These are phyloP conservation scores for Calonectria honghensis DNA, from an alignment of 2,329 filamentous ascomycete genomes.

Conservation along the genomic window DNA sequence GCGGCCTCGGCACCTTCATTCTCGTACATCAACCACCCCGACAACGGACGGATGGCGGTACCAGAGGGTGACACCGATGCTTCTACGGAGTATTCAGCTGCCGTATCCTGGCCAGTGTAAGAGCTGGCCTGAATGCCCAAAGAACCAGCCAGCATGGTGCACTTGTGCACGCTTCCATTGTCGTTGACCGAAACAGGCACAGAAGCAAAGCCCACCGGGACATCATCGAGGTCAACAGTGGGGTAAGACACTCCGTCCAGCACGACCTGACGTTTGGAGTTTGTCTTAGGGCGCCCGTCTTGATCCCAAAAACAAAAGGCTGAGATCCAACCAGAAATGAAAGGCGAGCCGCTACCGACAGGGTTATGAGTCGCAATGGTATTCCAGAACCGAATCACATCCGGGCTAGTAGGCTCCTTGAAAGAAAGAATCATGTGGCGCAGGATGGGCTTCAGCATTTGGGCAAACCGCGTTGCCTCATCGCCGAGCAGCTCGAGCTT, in stretches of 20 bases:
- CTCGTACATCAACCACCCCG: slow-evolving; percentile 10
- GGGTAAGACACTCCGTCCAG: slow-evolving; percentile 35
- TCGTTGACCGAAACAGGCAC: slow-evolving; percentile 44
- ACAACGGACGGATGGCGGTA: neutral
- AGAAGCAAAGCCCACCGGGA: slow-evolving; percentile 37
- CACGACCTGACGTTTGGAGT: fast-evolving
- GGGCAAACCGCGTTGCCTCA: slow-evolving; percentile 58
- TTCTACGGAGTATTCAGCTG: neutral
- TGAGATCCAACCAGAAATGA: slow-evolving; percentile 43
- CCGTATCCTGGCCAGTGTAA: too few relatives aligned
- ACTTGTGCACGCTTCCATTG: neutral
- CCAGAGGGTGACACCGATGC: neutral
- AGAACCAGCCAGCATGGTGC: slow-evolving; percentile 46
- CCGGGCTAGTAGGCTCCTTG: slow-evolving; percentile 49
- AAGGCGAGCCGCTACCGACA: neutral
- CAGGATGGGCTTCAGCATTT: slow-evolving; percentile 62
- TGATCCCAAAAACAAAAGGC: slow-evolving; percentile 48
- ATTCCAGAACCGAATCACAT: slow-evolving; percentile 62
- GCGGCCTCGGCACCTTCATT: neutral
- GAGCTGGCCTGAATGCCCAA: slow-evolving; percentile 38
- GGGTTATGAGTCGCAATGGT: slow-evolving; percentile 34
- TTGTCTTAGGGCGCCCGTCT: neutral
- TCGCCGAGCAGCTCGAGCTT: slow-evolving; percentile 61
- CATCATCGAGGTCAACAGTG: neutral
- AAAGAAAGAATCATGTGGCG: slow-evolving; percentile 63